These are phyloP conservation scores for Geotrichum citri-aurantii DNA, from an alignment of 1,139 yeast species.

Conservation along the genomic window DNA sequence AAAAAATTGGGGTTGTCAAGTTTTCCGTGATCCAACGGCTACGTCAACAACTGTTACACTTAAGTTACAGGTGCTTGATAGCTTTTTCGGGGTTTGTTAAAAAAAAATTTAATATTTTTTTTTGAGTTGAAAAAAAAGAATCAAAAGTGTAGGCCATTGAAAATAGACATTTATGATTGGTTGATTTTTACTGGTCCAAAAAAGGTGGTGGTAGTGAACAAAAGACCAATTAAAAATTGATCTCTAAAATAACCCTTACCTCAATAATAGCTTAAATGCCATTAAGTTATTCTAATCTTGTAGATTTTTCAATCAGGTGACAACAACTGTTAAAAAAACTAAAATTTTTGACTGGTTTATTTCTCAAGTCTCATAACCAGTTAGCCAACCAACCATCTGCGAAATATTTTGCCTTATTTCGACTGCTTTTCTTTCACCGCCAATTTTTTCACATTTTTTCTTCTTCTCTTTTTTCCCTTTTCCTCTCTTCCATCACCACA, in stretches of 20 bases:
- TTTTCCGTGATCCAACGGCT: no score
- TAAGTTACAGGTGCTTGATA: no score
- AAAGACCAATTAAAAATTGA: background rate
- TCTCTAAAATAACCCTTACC: background rate
- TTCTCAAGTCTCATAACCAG: background rate
- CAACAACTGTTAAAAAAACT: no score
- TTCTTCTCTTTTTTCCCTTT: background rate
- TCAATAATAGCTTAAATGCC: no score
- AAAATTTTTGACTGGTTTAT: no score
- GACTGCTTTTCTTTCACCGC: background rate
- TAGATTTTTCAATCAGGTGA: background rate
- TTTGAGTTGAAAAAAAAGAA: no score
- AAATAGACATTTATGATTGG: background rate
- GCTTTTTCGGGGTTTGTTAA: no score
- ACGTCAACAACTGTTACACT: no score
- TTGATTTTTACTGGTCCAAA: background rate
- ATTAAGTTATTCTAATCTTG: no score
- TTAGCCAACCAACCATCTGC: slow-evolving; percentile 14
- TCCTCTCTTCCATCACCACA: background rate
- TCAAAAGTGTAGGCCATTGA: background rate
- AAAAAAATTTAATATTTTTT: background rate
- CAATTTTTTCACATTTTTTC: slow-evolving; percentile 1
- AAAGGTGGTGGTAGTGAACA: background rate
- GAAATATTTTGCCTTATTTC: slow-evolving; percentile 7
- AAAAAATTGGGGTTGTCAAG: no score